phyloP scores from a whole-genome alignment of 2,329 filamentous ascomycete genomes.

The Xylariaceae sp. region DNA sequence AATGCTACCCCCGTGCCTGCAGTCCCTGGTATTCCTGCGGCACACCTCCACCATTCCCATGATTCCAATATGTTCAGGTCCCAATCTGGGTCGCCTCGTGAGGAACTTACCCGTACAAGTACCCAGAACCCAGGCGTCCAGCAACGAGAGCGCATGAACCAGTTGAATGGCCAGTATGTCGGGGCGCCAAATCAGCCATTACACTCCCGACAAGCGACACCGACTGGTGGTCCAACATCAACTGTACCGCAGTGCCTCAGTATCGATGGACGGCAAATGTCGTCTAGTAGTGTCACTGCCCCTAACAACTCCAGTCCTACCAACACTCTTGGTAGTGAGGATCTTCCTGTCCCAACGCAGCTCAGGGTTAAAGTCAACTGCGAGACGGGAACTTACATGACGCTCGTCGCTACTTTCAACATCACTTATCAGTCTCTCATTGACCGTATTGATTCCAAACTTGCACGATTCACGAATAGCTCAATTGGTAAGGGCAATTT shows the following conservation, averaged over 20 bases:
- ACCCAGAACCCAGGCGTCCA: constrained; percentile 67
- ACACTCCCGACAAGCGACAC: constrained; percentile 44
- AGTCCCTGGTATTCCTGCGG: constrained; percentile 66
- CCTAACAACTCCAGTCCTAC: constrained; percentile 34
- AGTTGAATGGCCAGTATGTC: constrained; percentile 45
- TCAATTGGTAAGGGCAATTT: constrained; percentile 78
- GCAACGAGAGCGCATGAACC: constrained; percentile 54
- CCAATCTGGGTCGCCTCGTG: constrained; percentile 73
- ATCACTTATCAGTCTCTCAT: constrained; percentile 91
- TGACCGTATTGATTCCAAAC: constrained; percentile 92
- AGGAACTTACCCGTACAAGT: constrained; percentile 61
- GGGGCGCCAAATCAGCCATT: constrained; percentile 50
- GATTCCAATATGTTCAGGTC: constrained; percentile 67
- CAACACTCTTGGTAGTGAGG: constrained; percentile 37
- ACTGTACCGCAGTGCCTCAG: constrained; percentile 34
- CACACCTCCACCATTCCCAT: constrained; percentile 60
- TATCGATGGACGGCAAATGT: constrained; percentile 38
- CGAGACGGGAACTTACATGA: constrained; percentile 79
- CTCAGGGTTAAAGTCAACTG: constrained; percentile 95
- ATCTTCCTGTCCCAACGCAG: constrained; percentile 61
- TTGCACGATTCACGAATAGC: constrained; percentile 77
- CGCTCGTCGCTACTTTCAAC: constrained; percentile 91
- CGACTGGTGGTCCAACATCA: constrained; percentile 34
- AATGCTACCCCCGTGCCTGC: constrained; percentile 58
- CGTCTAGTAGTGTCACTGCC: constrained; percentile 38